Conservation (phyloP, 352 stramenopile genomes). For the Thraustotheca clavata region DNA sequence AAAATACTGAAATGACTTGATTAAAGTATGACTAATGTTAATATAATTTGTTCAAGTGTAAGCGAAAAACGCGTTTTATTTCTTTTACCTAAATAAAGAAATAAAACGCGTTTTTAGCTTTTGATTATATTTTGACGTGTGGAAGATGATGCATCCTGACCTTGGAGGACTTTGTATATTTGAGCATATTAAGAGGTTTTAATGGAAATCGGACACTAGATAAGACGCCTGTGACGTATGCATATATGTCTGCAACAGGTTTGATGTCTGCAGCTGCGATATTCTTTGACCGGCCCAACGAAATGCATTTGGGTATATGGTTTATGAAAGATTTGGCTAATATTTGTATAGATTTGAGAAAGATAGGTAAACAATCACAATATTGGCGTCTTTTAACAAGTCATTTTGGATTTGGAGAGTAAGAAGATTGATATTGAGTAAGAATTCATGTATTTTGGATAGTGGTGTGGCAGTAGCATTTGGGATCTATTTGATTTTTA, state of each 20-base stretch:
- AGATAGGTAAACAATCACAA: background rate
- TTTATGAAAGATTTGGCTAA: background rate
- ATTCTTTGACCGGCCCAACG: conserved; percentile 9
- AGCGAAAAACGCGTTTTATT: too few species aligned
- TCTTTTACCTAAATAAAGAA: too few species aligned
- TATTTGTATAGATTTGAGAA: background rate
- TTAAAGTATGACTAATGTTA: too few species aligned
- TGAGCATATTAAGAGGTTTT: background rate
- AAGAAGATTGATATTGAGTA: background rate
- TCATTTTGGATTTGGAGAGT: conserved; percentile 18
- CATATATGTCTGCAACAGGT: conserved; percentile 12
- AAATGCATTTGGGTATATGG: background rate
- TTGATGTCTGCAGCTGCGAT: conserved; percentile 6
- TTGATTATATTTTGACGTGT: too few species aligned
- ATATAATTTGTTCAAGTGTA: too few species aligned
- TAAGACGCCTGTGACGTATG: conserved; percentile 20
- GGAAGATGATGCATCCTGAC: conserved; percentile 19
- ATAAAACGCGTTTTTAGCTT: too few species aligned
- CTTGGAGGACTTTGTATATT: conserved; percentile 13
- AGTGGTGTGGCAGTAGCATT: conserved; percentile 65
- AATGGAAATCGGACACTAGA: conserved; percentile 12
- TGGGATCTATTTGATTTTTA: conserved; percentile 78
- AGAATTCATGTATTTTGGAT: background rate
- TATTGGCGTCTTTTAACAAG: conserved; percentile 18
- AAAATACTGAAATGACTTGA: too few species aligned